phyloP scores from a whole-genome alignment of 352 stramenopile species.

The Pythium monospermum region DNA sequence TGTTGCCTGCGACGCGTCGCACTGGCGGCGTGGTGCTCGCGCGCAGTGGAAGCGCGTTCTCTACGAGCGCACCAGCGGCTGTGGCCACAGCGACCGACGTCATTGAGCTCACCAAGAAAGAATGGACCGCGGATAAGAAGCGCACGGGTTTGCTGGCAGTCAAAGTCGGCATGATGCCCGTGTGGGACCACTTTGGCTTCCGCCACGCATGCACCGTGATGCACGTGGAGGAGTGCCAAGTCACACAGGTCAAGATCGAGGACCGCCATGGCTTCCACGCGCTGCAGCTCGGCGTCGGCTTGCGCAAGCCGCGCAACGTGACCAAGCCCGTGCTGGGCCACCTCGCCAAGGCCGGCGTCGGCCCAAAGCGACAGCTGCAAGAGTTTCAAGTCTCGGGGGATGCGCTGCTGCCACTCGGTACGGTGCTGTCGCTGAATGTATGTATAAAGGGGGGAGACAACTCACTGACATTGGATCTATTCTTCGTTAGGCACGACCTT shows the following conservation, averaged over 20 bases:
- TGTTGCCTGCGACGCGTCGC: not conserved
- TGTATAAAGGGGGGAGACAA: not conserved
- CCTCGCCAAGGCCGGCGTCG: constrained; percentile 89
- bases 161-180: constrained; percentile 99
- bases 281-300: constrained; percentile 94
- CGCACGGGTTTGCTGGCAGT: constrained; percentile 88
- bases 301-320: constrained; percentile 96
- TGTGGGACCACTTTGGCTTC: constrained; percentile 98
- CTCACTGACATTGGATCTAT: not conserved
- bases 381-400: constrained; percentile 94
- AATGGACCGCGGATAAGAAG: constrained; percentile 78
- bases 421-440: not conserved
- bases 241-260: constrained; percentile 95
- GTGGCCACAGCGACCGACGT: not conserved
- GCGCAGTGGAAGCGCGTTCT: constrained; percentile 16
- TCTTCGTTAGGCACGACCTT: constrained; percentile 66
- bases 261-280: constrained; percentile 92
- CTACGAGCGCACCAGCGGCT: constrained; percentile 5
- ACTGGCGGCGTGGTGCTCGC: not conserved
- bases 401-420: constrained; percentile 80
- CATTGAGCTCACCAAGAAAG: constrained; percentile 23
- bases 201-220: constrained; percentile 94
- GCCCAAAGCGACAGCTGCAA: constrained; percentile 92
- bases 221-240: constrained; percentile 89
- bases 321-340: constrained; percentile 90